Conservation (phyloP, 306 rosid species). For the Vachellia collinsii region DNA sequence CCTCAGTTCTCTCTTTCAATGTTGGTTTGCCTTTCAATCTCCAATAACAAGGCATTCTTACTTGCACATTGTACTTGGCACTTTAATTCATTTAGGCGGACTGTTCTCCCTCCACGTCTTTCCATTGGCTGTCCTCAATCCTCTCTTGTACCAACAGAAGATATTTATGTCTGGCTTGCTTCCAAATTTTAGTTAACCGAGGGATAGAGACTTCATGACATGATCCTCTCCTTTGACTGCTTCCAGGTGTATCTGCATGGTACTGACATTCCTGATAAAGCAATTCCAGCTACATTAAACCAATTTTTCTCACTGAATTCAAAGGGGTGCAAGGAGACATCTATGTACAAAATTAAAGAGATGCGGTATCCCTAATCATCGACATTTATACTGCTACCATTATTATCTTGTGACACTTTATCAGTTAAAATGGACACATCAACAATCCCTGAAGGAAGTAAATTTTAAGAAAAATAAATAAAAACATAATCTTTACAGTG, state of each 20-base stretch:
- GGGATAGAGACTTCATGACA: conserved; percentile 16
- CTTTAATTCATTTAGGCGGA: conserved; percentile 41
- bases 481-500: conserved; percentile 12
- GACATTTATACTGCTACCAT: conserved; percentile 16
- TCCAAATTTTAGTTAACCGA: conserved; percentile 40
- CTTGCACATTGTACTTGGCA: conserved; percentile 39
- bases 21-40: conserved; percentile 20
- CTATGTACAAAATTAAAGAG: conserved; percentile 12
- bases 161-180: conserved; percentile 40
- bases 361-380: conserved; percentile 35
- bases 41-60: background rate
- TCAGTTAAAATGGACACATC: conserved; percentile 28
- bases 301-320: conserved; percentile 19
- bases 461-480: background rate
- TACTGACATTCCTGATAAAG: conserved; percentile 24
- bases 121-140: background rate
- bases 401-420: conserved; percentile 14
- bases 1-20: background rate
- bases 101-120: conserved; percentile 27
- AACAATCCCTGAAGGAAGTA: background rate
- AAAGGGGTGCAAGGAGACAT: conserved; percentile 16
- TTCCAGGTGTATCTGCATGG: conserved; percentile 13
- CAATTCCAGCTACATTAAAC: conserved; percentile 13
- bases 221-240: background rate
- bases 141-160: conserved; percentile 7